phyloP scores from a whole-genome alignment of 1,284 basidiomycete species.

The Sphaerobolus stellatus region DNA sequence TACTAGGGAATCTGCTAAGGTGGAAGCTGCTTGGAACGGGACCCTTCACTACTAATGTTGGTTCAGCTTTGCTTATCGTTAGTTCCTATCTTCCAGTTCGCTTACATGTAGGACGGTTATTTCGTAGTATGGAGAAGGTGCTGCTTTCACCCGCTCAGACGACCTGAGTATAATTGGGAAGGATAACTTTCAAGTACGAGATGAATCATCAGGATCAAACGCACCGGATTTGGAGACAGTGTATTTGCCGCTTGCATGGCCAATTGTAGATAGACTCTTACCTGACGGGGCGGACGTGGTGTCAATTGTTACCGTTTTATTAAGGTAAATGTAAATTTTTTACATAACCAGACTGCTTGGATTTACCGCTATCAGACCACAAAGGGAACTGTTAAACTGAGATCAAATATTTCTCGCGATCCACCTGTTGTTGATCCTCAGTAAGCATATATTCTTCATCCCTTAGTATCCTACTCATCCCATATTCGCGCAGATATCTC shows the following conservation, averaged over 20 bases:
- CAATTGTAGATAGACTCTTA: slow-evolving; percentile 18
- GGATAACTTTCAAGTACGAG: slow-evolving; percentile 17
- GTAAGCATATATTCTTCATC: slow-evolving; percentile 23
- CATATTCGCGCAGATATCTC: slow-evolving; percentile 55
- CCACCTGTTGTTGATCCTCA: slow-evolving; percentile 45
- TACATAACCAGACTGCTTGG: not conserved
- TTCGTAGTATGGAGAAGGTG: slow-evolving; percentile 24
- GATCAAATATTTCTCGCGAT: slow-evolving; percentile 41
- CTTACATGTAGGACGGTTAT: not conserved
- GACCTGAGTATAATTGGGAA: slow-evolving; percentile 27
- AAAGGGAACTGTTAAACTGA: slow-evolving; percentile 43
- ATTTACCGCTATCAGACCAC: slow-evolving; percentile 32
- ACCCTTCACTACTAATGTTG: slow-evolving; percentile 55
- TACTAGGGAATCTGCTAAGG: slow-evolving; percentile 35
- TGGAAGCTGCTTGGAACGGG: slow-evolving; percentile 49
- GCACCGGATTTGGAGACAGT: slow-evolving; percentile 33
- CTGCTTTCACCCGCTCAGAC: slow-evolving; percentile 31
- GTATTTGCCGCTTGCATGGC: slow-evolving; percentile 17
- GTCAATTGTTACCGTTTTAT: slow-evolving; percentile 24
- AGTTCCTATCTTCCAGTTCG: not conserved
- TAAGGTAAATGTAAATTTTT: slow-evolving; percentile 25
- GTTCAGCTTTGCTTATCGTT: slow-evolving; percentile 18
- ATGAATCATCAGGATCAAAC: slow-evolving; percentile 24
- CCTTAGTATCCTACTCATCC: slow-evolving; percentile 22
- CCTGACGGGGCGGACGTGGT: slow-evolving; percentile 21